These are phyloP conservation scores for Wickerhamiella siamensis DNA, from an alignment of 805 yeast genomes.

Conservation along the genomic window DNA sequence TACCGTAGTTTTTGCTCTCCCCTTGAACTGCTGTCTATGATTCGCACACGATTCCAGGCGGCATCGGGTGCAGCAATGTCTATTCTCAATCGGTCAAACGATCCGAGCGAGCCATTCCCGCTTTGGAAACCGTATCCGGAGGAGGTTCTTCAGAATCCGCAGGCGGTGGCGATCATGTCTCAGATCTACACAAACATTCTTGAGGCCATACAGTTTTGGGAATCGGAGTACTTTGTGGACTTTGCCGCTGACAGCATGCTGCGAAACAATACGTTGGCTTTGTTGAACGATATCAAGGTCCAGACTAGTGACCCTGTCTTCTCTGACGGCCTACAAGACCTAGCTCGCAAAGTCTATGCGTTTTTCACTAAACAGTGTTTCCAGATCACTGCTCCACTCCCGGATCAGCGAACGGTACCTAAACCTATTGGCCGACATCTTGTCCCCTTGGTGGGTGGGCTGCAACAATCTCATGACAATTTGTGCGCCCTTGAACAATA, in stretches of 20 bases:
- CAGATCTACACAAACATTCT: constrained; percentile 72
- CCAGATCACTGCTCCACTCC: constrained; percentile 5
- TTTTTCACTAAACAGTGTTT: constrained; percentile 10
- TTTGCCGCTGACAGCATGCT: constrained; percentile 54
- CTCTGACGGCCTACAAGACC: constrained; percentile 6
- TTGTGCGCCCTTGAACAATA: constrained; percentile 37
- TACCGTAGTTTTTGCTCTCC: constrained; percentile 56
- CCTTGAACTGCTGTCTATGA: constrained; percentile 34
- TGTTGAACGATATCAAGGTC: background rate
- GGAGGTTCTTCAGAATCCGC: background rate
- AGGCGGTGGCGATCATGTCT: background rate
- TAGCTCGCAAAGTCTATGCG: constrained; percentile 7
- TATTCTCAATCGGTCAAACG: constrained; percentile 24
- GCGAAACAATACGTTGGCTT: constrained; percentile 29
- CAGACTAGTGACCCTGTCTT: background rate
- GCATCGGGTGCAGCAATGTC: constrained; percentile 49
- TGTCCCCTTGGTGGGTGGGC: constrained; percentile 2
- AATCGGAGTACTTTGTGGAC: constrained; percentile 59
- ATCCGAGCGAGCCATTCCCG: constrained; percentile 17
- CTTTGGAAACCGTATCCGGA: constrained; percentile 8
- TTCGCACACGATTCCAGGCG: constrained; percentile 43
- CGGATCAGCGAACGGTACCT: constrained; percentile 1
- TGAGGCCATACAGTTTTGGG: constrained; percentile 58
- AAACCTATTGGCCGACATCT: constrained; percentile 7
- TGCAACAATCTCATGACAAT: background rate